Evolutionary conservation across 192 early-diverging fungal species (phyloP).

Genomic region (Backusella liffmaniae): DNA sequence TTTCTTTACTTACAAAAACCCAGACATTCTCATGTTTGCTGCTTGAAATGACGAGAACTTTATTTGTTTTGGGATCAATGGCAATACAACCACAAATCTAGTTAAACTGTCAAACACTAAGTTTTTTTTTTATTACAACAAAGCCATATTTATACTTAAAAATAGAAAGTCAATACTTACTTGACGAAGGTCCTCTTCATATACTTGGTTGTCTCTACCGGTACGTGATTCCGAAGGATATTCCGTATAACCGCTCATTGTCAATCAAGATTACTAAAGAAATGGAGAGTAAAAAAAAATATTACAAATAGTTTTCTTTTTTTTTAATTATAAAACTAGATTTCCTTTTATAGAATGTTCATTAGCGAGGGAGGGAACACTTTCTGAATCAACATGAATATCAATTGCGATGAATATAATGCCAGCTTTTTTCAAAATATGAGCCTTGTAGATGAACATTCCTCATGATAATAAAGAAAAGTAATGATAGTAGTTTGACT

Average conservation of each 20-base stretch:
- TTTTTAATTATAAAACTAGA: not conserved
- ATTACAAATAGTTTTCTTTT: not conserved
- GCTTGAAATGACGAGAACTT: slow-evolving; percentile 50
- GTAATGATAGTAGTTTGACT: no score
- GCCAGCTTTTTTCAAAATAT: no score
- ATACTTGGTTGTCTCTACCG: slow-evolving; percentile 26
- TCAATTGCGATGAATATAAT: no score
- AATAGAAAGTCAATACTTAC: not conserved
- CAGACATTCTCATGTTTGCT: slow-evolving; percentile 46
- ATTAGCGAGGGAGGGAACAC: no score
- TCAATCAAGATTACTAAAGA: not conserved
- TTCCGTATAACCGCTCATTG: not conserved
- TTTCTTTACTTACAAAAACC: slow-evolving; percentile 42
- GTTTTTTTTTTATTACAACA: not conserved
- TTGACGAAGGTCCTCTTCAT: slow-evolving; percentile 16
- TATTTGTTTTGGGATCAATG: slow-evolving; percentile 39
- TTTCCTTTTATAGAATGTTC: not conserved
- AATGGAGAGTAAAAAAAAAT: not conserved
- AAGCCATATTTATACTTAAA: not conserved
- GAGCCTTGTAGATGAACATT: no score
- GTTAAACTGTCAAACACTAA: not conserved
- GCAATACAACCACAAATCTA: slow-evolving; percentile 51
- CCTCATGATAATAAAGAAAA: no score
- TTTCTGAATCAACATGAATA: no score
- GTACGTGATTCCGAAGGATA: slow-evolving; percentile 21